Conservation (phyloP, 2,329 filamentous ascomycete species). For the Neopestalotiopsis rosae region DNA sequence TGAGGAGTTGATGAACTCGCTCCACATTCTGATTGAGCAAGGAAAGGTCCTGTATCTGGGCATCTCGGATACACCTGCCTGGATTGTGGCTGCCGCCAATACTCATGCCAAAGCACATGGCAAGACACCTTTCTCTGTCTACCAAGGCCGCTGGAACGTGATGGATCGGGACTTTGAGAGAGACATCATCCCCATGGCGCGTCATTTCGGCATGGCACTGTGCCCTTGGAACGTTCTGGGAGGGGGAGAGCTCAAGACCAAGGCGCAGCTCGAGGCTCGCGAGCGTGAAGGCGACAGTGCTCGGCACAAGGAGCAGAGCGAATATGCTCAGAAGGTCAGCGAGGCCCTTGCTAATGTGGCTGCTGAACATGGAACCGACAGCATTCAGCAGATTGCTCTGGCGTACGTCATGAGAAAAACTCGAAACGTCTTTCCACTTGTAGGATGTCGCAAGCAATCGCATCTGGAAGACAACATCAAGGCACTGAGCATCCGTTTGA, state of each 20-base stretch:
- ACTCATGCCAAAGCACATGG: slow-evolving; percentile 19
- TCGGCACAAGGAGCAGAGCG: background rate
- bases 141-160: slow-evolving; percentile 22
- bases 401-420: slow-evolving; percentile 12
- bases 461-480: slow-evolving; percentile 68
- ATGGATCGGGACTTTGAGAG: slow-evolving; percentile 20
- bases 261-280: slow-evolving; percentile 10
- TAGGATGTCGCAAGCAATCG: slow-evolving; percentile 41
- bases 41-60: slow-evolving; percentile 46
- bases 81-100: slow-evolving; percentile 26
- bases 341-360: background rate
- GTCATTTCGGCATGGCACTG: slow-evolving; percentile 40
- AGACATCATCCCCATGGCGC: slow-evolving; percentile 24
- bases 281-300: background rate
- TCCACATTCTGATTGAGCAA: slow-evolving; percentile 44
- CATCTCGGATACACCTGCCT: slow-evolving; percentile 43
- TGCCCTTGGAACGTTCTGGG: slow-evolving; percentile 10
- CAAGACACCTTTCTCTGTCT: slow-evolving; percentile 22
- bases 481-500: slow-evolving; percentile 66
- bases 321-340: background rate
- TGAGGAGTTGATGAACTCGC: slow-evolving; percentile 44
- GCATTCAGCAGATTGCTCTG: slow-evolving; percentile 6
- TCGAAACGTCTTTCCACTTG: slow-evolving; percentile 32
- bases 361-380: slow-evolving; percentile 1
- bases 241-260: background rate